A percentile compares a stretch with the other conserved stretches of the same genome.
Conservation (phyloP, 2,329 filamentous ascomycete species). For the Atkinsonella hypoxylon region DNA sequence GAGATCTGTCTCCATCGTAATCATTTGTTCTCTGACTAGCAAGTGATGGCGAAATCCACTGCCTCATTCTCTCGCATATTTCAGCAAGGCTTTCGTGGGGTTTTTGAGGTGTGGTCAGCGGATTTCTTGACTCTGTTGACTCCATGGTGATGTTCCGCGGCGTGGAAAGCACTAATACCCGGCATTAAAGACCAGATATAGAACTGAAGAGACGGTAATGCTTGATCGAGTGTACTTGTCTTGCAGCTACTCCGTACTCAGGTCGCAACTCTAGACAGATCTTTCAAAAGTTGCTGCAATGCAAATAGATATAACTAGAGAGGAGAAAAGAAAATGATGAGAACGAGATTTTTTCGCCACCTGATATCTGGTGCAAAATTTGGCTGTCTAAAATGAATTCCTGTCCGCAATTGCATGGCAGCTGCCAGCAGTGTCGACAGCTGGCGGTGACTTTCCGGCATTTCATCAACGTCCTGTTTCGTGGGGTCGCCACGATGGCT, state of each 20-base stretch:
- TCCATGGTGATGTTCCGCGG: not conserved
- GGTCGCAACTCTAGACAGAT: too few species aligned
- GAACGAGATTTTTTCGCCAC: not conserved
- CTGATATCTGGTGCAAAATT: not conserved
- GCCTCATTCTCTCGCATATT: constrained; percentile 5
- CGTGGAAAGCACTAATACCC: not conserved
- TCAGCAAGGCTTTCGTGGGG: not conserved
- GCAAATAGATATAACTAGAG: too few species aligned
- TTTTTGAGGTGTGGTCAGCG: not conserved
- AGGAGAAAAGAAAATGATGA: not conserved
- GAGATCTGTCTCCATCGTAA: not conserved
- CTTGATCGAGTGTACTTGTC: too few species aligned
- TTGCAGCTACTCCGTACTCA: too few species aligned
- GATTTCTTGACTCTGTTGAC: not conserved
- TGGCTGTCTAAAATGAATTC: not conserved
- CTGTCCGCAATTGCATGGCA: not conserved
- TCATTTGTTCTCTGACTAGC: not conserved
- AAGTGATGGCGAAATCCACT: constrained; percentile 1
- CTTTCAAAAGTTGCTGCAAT: too few species aligned
- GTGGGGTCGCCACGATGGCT: not conserved
- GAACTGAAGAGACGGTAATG: too few species aligned
- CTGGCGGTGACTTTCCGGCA: not conserved
- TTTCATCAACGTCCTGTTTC: not conserved
- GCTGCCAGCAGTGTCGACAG: not conserved
- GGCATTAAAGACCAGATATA: too few species aligned